Percentiles rank a stretch among this genome's conserved stretches.
Conservation (phyloP, 2,329 filamentous ascomycete genomes). For the Sarocladium strictum region DNA sequence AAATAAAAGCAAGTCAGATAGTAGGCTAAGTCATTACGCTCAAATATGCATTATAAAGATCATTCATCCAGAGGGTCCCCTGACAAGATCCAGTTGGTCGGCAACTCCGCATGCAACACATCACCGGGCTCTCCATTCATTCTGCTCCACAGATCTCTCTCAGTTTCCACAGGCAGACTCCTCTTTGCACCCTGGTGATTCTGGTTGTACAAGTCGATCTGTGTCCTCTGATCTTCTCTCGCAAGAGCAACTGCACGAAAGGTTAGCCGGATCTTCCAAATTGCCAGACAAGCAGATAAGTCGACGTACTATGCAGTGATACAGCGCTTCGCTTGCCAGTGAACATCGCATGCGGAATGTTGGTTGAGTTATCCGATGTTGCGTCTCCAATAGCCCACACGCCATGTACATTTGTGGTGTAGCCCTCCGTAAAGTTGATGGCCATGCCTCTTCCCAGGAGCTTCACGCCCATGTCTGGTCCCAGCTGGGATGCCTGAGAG, state of each 20-base stretch:
- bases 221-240: conserved; percentile 28
- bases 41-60: too few species aligned
- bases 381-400: conserved; percentile 55
- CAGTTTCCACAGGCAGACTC: conserved; percentile 26
- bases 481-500: conserved; percentile 42
- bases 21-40: too few species aligned
- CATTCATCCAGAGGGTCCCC: too few species aligned
- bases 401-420: conserved; percentile 45
- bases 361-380: conserved; percentile 54
- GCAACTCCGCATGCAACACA: conserved; percentile 41
- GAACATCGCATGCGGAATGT: conserved; percentile 55
- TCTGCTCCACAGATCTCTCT: conserved; percentile 36
- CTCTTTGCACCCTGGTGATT: conserved; percentile 16
- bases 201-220: conserved; percentile 25
- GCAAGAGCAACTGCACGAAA: conserved; percentile 35
- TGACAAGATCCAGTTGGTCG: conserved; percentile 15
- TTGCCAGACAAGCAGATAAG: too few species aligned
- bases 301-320: conserved; percentile 46
- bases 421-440: conserved; percentile 32
- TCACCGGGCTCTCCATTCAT: conserved; percentile 38
- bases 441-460: conserved; percentile 37
- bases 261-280: too few species aligned
- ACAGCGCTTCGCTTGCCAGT: conserved; percentile 54
- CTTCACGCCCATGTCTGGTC: conserved; percentile 39
- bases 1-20: too few species aligned